Evolutionary conservation across 2,329 filamentous ascomycete species (phyloP), one percentile per base, ranked within the genome.

Genomic region (Purpureocillium lavendulum): DNA sequence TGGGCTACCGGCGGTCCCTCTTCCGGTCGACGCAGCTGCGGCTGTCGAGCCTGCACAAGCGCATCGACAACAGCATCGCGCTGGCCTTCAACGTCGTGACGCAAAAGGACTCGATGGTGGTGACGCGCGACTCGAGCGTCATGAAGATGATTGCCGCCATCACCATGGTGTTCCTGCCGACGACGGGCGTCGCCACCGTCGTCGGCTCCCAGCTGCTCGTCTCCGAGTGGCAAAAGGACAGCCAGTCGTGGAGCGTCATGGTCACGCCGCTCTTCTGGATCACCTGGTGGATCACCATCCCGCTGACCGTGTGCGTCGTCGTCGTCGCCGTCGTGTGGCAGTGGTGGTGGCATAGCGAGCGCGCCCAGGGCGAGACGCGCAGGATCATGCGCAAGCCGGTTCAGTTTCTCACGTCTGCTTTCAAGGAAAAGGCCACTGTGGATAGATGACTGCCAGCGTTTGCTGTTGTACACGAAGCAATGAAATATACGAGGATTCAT

Each of bases 71-170:
- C 32, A 47, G 51, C 31, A 55, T 61, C 35, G 53, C 51, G 0
- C 48, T 65, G 1, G 54, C 57, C 1, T 62, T 61, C 44, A 62
- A 62, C 41, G 47, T 64, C 0, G 54, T 62, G 5, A 55, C 60
- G 1, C 58, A 61, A 36, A 58, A 62, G 40, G 57, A 63, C 43
- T 61, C 59, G 1, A 52, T 51, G 47, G 45, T 54, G 10, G 58
- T 59, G 53, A 52, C 53, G 4, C 53, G 58, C 10, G 61, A 63
- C 36, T 56, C 58, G 16, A 56, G 50, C n/a, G 55, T 55, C 11
- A 62, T 63, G 56, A 60, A 57, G 36, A 53, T 61, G 6, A 60
- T 65, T 24, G 56, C 62, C 3, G 50, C 52, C 29, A 56, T 65
- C 15, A 64, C 60, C 6, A 53, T 65, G 40, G 38, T 65, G 6